A percentile compares a stretch with the other conserved stretches of the same genome.
Conservation (phyloP, 1,284 basidiomycete genomes). For the Mycena sp. region DNA sequence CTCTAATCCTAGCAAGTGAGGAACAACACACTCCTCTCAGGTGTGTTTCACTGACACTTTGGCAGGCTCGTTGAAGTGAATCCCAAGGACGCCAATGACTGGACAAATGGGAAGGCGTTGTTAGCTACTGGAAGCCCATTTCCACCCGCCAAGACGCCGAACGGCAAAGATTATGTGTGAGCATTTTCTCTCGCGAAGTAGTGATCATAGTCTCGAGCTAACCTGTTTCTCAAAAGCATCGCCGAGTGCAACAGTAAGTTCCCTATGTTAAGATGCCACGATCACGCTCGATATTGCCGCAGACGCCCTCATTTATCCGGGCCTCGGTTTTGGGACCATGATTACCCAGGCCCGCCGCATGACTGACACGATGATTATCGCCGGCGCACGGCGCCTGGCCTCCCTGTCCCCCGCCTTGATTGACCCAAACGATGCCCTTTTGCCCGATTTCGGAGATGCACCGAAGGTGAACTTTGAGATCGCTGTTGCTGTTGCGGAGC, state of each 20-base stretch:
- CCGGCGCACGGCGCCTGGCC: slow-evolving; percentile 71
- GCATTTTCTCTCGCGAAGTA: slow-evolving; percentile 32
- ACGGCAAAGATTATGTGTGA: slow-evolving; percentile 74
- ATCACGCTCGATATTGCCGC: too few relatives aligned
- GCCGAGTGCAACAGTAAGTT: slow-evolving; percentile 77
- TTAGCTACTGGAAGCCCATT: slow-evolving; percentile 88
- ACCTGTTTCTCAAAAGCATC: slow-evolving; percentile 51
- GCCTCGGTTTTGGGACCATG: slow-evolving; percentile 80
- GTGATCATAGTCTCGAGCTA: slow-evolving; percentile 3
- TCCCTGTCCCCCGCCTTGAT: slow-evolving; percentile 78
- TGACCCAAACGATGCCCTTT: slow-evolving; percentile 69
- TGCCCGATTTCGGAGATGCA: slow-evolving; percentile 80
- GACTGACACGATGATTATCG: slow-evolving; percentile 83
- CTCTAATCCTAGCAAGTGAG: slow-evolving; percentile 74
- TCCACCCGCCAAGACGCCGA: slow-evolving; percentile 73
- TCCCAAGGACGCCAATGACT: slow-evolving; percentile 77
- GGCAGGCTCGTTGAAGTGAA: slow-evolving; percentile 74
- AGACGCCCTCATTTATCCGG: slow-evolving; percentile 85
- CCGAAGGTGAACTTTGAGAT: slow-evolving; percentile 80
- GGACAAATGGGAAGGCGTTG: slow-evolving; percentile 81
- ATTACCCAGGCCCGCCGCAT: slow-evolving; percentile 68
- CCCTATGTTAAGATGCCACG: not conserved
- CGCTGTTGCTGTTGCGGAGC: slow-evolving; percentile 81
- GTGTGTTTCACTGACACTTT: too few relatives aligned
- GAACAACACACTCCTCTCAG: not conserved